Evolutionary conservation across 768 basidiomycete species (phyloP).

Genomic region (Asterophora parasitica): DNA sequence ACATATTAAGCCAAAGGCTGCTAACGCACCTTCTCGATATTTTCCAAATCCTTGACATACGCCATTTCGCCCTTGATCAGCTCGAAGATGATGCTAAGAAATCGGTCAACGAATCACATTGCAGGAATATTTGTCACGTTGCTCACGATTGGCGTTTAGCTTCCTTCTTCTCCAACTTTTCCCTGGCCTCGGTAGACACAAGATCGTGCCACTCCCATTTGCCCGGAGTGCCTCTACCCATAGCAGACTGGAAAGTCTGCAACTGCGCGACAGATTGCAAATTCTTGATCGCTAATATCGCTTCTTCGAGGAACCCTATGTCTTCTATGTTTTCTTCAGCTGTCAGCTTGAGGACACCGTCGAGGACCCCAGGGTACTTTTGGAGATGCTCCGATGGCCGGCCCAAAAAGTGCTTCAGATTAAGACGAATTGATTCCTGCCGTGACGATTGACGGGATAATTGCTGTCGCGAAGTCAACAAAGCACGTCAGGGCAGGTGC

Average conservation of each 20-base stretch:
- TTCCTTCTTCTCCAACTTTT: conserved; percentile 64
- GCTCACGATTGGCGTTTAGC: conserved; percentile 81
- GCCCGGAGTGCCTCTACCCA: conserved; percentile 72
- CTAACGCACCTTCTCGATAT: conserved; percentile 63
- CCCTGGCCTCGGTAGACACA: conserved; percentile 61
- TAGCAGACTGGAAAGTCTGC: conserved; percentile 85
- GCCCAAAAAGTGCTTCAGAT: conserved; percentile 75
- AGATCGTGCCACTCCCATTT: conserved; percentile 93
- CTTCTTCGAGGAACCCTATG: conserved; percentile 75
- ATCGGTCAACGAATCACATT: conserved; percentile 14
- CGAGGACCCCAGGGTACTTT: conserved; percentile 79
- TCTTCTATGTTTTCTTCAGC: conserved; percentile 70
- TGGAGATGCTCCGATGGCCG: conserved; percentile 79
- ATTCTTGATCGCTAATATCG: conserved; percentile 78
- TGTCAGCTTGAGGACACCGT: conserved; percentile 84
- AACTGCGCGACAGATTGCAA: conserved; percentile 79
- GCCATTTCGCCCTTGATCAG: conserved; percentile 94
- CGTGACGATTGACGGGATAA: conserved; percentile 36
- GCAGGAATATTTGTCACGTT: neutral
- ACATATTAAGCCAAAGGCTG: neutral
- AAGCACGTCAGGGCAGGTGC: neutral
- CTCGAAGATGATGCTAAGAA: conserved; percentile 80
- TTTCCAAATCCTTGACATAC: conserved; percentile 89
- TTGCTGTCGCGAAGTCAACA: conserved; percentile 29
- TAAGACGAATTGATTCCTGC: conserved; percentile 38